These are phyloP conservation scores for Gossypium sturtianum DNA, from an alignment of 345 rosid genomes.

Conservation along the genomic window DNA sequence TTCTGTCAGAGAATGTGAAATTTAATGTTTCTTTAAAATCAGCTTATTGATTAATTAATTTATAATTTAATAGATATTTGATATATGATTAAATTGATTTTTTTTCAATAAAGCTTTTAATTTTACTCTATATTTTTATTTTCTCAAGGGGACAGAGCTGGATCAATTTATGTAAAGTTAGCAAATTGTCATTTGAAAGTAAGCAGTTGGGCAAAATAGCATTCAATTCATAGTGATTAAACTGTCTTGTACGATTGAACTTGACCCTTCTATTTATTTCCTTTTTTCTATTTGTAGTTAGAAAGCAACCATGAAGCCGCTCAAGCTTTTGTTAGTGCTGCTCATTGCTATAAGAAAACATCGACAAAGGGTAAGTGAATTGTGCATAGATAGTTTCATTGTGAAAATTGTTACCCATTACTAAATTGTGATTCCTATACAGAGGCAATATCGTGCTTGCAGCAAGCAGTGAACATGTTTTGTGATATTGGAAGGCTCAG, in stretches of 20 bases:
- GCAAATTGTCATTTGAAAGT: conserved; percentile 62
- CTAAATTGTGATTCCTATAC: neutral
- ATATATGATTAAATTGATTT: neutral
- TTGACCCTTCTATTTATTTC: neutral
- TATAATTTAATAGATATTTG: neutral
- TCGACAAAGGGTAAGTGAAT: neutral
- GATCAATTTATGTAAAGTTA: conserved; percentile 42
- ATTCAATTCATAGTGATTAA: neutral
- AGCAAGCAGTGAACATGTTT: conserved; percentile 1
- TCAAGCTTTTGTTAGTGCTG: conserved; percentile 3
- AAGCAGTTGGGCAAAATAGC: neutral
- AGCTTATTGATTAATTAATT: neutral
- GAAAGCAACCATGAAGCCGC: conserved; percentile 76
- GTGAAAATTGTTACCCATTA: neutral
- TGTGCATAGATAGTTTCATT: neutral
- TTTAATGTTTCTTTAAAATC: neutral
- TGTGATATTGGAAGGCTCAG: conserved; percentile 3
- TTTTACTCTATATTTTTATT: neutral
- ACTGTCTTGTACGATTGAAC: neutral
- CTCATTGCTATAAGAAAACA: conserved; percentile 4
- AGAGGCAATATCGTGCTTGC: conserved; percentile 1
- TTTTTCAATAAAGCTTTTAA: neutral
- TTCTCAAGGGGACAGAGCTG: conserved; percentile 1
- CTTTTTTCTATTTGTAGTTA: conserved; percentile 24
- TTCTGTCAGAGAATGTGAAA: neutral